These are phyloP conservation scores for Acacia pycnantha DNA, from an alignment of 331 rosid genomes.

Conservation along the genomic window DNA sequence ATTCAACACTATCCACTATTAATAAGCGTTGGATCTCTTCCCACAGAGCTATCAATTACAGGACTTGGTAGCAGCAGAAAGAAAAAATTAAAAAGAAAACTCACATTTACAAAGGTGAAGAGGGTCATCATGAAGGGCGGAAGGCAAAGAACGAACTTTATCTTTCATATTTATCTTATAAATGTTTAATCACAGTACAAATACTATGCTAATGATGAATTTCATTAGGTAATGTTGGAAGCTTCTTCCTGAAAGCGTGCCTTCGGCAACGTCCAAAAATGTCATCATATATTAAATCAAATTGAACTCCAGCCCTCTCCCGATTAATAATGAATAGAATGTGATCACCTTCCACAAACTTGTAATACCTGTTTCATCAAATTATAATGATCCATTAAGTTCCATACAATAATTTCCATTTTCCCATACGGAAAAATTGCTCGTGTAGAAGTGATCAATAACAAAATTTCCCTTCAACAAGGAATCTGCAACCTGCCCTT, in stretches of 20 bases:
- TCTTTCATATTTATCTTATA: background rate
- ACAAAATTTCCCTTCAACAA: background rate
- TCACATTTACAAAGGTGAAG: constrained; percentile 35
- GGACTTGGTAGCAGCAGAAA: background rate
- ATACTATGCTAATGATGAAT: constrained; percentile 39
- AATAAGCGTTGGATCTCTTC: constrained; percentile 27
- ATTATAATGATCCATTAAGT: constrained; percentile 17
- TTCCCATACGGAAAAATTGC: background rate
- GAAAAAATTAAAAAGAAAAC: background rate
- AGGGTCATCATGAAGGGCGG: background rate
- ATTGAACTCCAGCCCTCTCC: constrained; percentile 95
- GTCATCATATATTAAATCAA: constrained; percentile 82
- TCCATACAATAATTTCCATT: constrained; percentile 11
- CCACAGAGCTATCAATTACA: background rate
- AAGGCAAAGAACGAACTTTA: constrained; percentile 26
- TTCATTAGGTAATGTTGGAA: constrained; percentile 72
- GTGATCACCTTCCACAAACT: constrained; percentile 90
- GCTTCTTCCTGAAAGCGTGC: constrained; percentile 77
- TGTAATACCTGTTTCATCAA: constrained; percentile 81
- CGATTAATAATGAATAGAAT: constrained; percentile 71
- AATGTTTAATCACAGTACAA: background rate
- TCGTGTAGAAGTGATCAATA: background rate
- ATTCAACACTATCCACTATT: constrained; percentile 12
- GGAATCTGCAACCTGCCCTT: background rate
- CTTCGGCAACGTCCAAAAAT: constrained; percentile 96